Conservation (phyloP, 2,329 filamentous ascomycete species). For the Diplocarpon rosae region DNA sequence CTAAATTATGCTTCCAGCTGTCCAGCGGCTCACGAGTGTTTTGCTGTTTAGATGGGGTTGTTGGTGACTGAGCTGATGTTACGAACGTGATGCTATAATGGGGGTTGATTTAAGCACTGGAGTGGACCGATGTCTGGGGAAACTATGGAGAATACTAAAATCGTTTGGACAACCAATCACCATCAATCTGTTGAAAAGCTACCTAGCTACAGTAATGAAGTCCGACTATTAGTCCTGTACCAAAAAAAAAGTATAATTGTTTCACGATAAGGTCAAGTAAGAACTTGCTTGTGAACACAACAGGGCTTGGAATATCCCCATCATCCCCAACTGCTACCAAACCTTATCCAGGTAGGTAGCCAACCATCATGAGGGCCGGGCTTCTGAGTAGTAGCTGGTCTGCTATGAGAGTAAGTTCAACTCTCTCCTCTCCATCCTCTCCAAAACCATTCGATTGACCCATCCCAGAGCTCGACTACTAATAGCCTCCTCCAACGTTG, state of each 20-base stretch:
- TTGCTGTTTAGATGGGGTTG: too few species aligned
- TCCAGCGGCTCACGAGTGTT: too few species aligned
- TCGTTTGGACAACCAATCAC: neutral
- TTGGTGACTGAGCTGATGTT: too few species aligned
- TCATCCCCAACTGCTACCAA: neutral
- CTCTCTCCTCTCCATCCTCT: neutral
- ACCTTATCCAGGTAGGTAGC: neutral
- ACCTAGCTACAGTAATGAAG: too few species aligned
- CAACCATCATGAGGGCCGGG: constrained; percentile 24
- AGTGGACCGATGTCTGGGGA: neutral
- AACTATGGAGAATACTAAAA: neutral
- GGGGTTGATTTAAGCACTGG: too few species aligned
- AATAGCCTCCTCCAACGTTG: constrained; percentile 12
- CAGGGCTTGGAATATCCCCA: neutral
- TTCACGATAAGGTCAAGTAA: neutral
- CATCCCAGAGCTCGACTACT: constrained; percentile 14
- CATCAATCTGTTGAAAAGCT: neutral
- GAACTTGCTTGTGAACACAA: neutral
- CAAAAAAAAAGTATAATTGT: neutral
- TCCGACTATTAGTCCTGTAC: too few species aligned
- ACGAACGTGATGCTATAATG: too few species aligned
- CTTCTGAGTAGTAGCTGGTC: constrained; percentile 25
- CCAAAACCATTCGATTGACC: constrained; percentile 11
- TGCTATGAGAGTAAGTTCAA: constrained; percentile 20
- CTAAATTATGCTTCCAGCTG: too few species aligned